phyloP scores from a whole-genome alignment of 768 basidiomycete species.

The Kwoniella sp. region DNA sequence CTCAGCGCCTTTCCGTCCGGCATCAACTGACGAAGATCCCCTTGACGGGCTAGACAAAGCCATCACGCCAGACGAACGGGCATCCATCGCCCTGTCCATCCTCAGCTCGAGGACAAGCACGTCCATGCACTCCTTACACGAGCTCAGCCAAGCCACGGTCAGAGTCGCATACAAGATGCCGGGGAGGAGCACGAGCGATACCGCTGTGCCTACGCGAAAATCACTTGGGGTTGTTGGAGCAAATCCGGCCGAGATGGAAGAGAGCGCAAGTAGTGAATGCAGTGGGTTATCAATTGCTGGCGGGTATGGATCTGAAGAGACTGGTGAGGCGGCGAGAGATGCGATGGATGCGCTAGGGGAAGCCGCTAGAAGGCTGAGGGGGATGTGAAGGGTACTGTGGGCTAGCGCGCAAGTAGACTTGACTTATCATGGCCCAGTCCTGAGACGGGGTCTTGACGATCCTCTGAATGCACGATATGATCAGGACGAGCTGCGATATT shows the following conservation, averaged over 20 bases:
- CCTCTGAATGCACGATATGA: too few relatives aligned
- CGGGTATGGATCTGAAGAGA: constrained; percentile 8
- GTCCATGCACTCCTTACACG: constrained; percentile 13
- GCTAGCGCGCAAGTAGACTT: too few relatives aligned
- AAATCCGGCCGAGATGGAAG: neutral
- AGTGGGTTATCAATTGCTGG: neutral
- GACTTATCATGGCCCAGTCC: too few relatives aligned
- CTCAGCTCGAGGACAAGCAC: constrained; percentile 6
- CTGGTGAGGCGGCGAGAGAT: constrained; percentile 10
- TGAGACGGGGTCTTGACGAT: too few relatives aligned
- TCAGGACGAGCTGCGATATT: too few relatives aligned
- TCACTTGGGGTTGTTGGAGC: neutral
- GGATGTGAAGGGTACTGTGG: neutral
- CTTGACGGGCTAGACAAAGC: constrained; percentile 11
- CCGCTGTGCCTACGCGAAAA: neutral
- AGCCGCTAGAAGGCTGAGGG: constrained; percentile 15
- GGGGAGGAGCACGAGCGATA: constrained; percentile 2
- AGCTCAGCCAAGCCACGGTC: constrained; percentile 22
- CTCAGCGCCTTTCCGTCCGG: neutral
- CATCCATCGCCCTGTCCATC: constrained; percentile 23
- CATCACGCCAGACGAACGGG: constrained; percentile 13
- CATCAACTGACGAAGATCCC: neutral
- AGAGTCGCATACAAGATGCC: constrained; percentile 10
- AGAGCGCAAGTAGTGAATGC: neutral
- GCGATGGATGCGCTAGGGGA: constrained; percentile 28